These are phyloP conservation scores for Neospora caninum DNA, from an alignment of 169 alveolate genomes.

Conservation along the genomic window DNA sequence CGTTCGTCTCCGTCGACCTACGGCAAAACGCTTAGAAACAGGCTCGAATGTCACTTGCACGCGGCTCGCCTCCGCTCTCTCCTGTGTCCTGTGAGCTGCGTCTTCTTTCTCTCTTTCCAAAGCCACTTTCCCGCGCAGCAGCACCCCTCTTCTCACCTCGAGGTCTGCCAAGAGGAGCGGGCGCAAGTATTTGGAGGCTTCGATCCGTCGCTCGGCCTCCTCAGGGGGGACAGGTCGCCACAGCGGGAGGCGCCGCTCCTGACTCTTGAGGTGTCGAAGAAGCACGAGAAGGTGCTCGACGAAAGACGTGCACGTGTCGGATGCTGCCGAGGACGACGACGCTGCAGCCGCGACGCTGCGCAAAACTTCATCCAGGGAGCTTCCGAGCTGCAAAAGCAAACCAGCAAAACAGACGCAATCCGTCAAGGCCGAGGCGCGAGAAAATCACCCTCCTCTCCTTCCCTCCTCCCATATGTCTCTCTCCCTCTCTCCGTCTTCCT, in stretches of 20 bases:
- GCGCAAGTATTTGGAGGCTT: neutral
- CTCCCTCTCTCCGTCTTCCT: too few species aligned
- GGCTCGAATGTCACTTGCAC: too few species aligned
- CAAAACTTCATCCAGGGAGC: conserved; percentile 46
- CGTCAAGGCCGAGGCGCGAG: too few species aligned
- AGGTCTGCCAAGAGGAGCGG: neutral
- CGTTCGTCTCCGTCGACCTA: too few species aligned
- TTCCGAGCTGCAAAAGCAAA: conserved; percentile 48
- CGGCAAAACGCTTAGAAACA: too few species aligned
- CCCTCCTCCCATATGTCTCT: too few species aligned
- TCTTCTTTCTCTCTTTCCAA: too few species aligned
- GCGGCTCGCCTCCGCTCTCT: too few species aligned
- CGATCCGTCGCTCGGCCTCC: conserved; percentile 37
- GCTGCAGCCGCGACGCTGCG: conserved; percentile 39
- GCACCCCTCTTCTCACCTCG: neutral
- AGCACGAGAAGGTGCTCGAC: conserved; percentile 45
- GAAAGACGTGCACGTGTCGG: conserved; percentile 4
- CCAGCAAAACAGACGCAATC: too few species aligned
- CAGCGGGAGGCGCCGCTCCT: conserved; percentile 31
- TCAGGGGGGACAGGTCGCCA: conserved; percentile 52
- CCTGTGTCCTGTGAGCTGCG: too few species aligned
- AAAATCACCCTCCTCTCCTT: too few species aligned
- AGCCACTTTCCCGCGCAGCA: too few species aligned
- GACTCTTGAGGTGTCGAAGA: conserved; percentile 40
- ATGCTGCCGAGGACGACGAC: conserved; percentile 18